Evolutionary conservation across 257 asterid genomes (phyloP), one percentile per base, ranked within the genome.

Genomic region (Petunia secreta): DNA sequence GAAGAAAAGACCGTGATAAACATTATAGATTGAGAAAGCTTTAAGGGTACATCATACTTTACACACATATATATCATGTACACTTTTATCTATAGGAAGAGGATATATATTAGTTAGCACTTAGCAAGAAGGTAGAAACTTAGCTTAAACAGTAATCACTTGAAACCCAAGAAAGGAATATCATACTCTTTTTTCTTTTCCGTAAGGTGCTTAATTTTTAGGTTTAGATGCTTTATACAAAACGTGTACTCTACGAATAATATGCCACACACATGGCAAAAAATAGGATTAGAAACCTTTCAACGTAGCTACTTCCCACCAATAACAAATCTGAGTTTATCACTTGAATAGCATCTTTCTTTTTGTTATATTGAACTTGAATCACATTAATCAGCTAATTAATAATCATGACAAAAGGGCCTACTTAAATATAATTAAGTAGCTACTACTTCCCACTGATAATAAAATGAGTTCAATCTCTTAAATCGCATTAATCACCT

Each of bases 111-210:
- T 25, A 63, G 37, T 37, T 9, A 63, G 68, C 25, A 25, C 25
- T 9, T 60, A 3, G 44, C 6, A 62, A 41, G n/a, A 62, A 63
- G 41, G 40, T 44, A 67, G n/a, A 67, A 57, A 59, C 79, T 44
- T 65, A 16, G 78, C 46, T 63, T 66, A 54, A 79, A 8, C 13
- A 55, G 46, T 41, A 55, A 55, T 64, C 78, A 36, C 85, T 82
- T 82, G 79, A 82, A 66, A 43, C 40, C 55, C 74, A 77, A 82
- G 85, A 46, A 66, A 82, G 5, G 85, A 77, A 66, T 77, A 16
- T 10, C 9, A 16, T 67, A 46, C 1, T 2, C 1, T 34, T 36
- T 41, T n/a, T 13, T 0, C 2, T 11, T 41, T 58, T 58, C 37
- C 37, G 11, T 69, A 16, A 41, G 39, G 40, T 60, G 43, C 8